Evolutionary conservation across 2,329 filamentous ascomycete species (phyloP), one percentile per base, ranked within the genome.

Genomic region (Ceratocystiopsis sp.): DNA sequence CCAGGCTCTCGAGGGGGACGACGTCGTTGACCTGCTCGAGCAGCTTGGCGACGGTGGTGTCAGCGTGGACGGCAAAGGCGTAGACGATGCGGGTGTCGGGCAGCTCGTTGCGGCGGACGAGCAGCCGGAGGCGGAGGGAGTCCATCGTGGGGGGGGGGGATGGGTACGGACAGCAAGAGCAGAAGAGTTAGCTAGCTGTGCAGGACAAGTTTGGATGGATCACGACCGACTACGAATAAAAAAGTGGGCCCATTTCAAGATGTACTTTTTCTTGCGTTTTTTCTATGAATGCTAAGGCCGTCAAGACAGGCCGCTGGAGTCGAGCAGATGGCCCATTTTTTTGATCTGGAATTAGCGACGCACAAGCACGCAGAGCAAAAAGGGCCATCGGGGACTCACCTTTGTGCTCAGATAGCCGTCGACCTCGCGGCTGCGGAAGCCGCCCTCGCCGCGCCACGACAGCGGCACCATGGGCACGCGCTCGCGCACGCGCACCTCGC

Each of bases 361-460:
- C 39, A n/a, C n/a, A 37, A 19, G 43, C 43, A 35, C 3, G 35
- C 21, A 21, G 17, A 35, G 34, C 3, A 35, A 38, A 15, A 7
- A 33, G 11, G 12, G 12, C 29, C 7, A 32, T 12, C 7, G 13
- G 14, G 17, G 43, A 61, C 74, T 57, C 56, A 89, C 85, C 78
- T 98, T 98, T 3, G 91, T 95, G 59, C 81, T 84, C 49, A 98
- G 65, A 65, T 98, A 98, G 8, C 84, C 86, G 53, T 94, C 85
- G 39, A 96, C 83, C 62, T 98, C 91, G 43, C 78, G 73, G 54
- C 89, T 89, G 47, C 76, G 74, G 48, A 96, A 84, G 0, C 91
- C 91, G 36, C 79, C 79, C 52, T 78, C 75, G 1, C 83, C 84
- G 56, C 83, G 83, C 91, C 91, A 98, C 11, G 85, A 87, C 47